Base-by-base conservation (phyloP, 1,284 basidiomycete species). In the Boletellus deceptivus region DNA sequence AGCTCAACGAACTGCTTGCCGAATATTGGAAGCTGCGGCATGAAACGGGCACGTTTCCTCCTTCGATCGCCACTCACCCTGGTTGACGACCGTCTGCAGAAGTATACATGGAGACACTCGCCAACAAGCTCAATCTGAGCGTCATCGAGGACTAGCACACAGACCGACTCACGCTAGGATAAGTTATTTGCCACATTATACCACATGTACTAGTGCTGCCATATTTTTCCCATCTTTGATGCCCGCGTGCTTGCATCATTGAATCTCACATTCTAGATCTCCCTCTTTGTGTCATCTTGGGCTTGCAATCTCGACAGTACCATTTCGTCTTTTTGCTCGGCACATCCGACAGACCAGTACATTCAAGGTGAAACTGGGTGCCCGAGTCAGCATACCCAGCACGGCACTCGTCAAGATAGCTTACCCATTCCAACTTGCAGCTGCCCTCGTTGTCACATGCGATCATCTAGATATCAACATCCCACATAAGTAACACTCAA, bases 11-110 rank as follows among this genome's bases (percentile, higher is more conserved):
- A 49, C 73, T 93, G n/a, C 71, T 93, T 38, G 71, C 79, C 16
- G 88, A 90, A 62, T 93, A 93, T 63, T 91, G 86, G 85, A 82
- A 79, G 50, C 73, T 93, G 54, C 75, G 90, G 46, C 83, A 88
- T 61, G 83, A 86, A 63, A 86, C 89, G 55, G 88, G 91, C 89
- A 64, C 6, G 24, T 33, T 22, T 24, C 31, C 22, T 9, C 46
- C 37, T 33, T 50, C 53, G 39, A 27, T 31, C 29, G 10, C 29
- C 17, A 36, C 53, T 16, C 46, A 16, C 34, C 25, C 40, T 35
- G 2, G 42, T 45, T 55, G 33, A 64, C 14, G 10, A 46, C 27
- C 40, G 16, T 46, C 41, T 24, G 11, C 59, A 89, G 87, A 89
- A 64, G 77, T 89, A 2, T 90, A 89, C 59, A 89, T 89, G 86